These are phyloP conservation scores for Diaporthe amygdali DNA, from an alignment of 2,329 filamentous ascomycete genomes.

Conservation along the genomic window DNA sequence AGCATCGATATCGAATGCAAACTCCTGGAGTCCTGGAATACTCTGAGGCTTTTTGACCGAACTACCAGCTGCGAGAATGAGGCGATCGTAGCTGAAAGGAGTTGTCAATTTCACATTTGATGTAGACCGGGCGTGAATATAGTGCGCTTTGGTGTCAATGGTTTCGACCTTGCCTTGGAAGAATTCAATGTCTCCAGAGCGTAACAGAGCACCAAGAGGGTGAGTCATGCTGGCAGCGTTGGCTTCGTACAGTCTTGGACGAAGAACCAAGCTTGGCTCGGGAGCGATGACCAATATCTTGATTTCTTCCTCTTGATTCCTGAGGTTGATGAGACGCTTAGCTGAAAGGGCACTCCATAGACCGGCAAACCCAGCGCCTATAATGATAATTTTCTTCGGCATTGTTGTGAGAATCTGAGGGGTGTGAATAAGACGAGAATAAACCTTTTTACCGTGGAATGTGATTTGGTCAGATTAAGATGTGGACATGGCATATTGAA, in stretches of 20 bases:
- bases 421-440: neutral
- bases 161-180: neutral
- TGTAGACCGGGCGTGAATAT: neutral
- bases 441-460: too few species aligned
- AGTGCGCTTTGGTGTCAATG: neutral
- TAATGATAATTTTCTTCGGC: neutral
- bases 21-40: neutral
- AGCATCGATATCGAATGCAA: neutral
- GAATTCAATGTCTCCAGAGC: neutral
- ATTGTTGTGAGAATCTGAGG: neutral
- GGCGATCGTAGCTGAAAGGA: neutral
- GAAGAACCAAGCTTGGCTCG: neutral
- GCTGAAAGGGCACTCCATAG: neutral
- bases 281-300: neutral
- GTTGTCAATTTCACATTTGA: neutral
- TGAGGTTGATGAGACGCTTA: neutral
- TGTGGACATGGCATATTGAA: neutral
- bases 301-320: neutral
- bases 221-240: neutral
- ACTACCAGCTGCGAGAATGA: slow-evolving; percentile 1
- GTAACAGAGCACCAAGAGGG: neutral
- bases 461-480: neutral
- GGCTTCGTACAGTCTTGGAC: slow-evolving; percentile 5
- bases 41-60: neutral
- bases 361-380: neutral